Conservation (phyloP, 306 rosid genomes). For the Spatholobus suberectus region DNA sequence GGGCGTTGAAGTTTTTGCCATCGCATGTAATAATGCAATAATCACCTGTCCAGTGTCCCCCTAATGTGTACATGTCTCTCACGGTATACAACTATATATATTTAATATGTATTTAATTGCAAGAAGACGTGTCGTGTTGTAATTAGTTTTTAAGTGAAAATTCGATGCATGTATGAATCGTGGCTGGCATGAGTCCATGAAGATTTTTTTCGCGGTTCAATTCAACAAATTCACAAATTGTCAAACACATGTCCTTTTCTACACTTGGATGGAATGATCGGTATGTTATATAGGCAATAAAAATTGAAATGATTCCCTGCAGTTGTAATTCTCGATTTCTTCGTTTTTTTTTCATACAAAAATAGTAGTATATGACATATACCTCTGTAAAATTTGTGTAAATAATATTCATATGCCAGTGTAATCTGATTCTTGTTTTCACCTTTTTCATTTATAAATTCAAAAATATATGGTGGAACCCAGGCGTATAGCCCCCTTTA, state of each 20-base stretch:
- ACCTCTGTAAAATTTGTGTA: too few species aligned
- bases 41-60: not conserved
- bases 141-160: not conserved
- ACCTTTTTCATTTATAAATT: too few species aligned
- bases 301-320: not conserved
- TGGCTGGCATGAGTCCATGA: not conserved
- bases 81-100: not conserved
- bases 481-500: too few species aligned
- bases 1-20: not conserved
- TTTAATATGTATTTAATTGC: not conserved
- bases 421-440: too few species aligned
- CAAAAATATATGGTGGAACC: too few species aligned
- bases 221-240: not conserved
- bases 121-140: conserved; percentile 12
- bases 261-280: not conserved
- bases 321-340: not conserved
- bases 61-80: not conserved
- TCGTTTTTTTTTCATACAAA: too few species aligned
- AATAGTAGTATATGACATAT: too few species aligned
- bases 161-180: not conserved
- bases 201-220: not conserved
- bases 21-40: not conserved
- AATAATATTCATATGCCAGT: too few species aligned
- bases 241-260: not conserved
- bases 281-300: not conserved